These are phyloP conservation scores for Trichoderma harzianum DNA, from an alignment of 2,329 filamentous ascomycete genomes.

Conservation along the genomic window DNA sequence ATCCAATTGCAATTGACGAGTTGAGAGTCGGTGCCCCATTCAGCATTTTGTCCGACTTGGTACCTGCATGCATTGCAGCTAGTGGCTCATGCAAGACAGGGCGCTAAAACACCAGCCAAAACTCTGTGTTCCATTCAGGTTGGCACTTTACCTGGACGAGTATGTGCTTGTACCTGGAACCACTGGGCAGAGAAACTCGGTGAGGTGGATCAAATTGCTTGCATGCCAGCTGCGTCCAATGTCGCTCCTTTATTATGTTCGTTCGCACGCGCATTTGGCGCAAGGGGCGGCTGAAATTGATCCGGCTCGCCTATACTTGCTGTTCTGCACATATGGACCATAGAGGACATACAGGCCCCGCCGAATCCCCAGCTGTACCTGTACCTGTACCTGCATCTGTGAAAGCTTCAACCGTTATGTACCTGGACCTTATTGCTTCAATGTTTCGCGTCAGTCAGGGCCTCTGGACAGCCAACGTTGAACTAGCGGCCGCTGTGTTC, in stretches of 20 bases:
- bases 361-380: not conserved
- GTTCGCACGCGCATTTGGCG: not conserved
- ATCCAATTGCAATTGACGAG: not conserved
- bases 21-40: not conserved
- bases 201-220: not conserved
- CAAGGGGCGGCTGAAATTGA: slow-evolving; percentile 6
- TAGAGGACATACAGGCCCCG: not conserved
- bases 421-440: not conserved
- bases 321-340: too few species aligned
- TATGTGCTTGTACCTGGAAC: not conserved
- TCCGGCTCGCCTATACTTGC: not conserved
- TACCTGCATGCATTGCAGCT: not conserved
- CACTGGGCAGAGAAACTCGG: not conserved
- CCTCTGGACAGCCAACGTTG: not conserved
- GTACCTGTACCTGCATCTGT: not conserved
- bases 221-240: not conserved
- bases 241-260: not conserved
- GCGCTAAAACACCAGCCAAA: slow-evolving; percentile 4
- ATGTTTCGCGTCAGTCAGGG: slow-evolving; percentile 6
- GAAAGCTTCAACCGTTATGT: not conserved
- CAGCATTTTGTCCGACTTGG: not conserved
- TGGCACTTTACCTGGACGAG: not conserved
- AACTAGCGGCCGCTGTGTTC: slow-evolving; percentile 1
- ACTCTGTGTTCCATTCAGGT: not conserved
- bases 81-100: not conserved